A percentile compares a stretch with the other conserved stretches of the same genome.
Conservation (phyloP, 352 stramenopile species). For the Phytophthora fragariae region DNA sequence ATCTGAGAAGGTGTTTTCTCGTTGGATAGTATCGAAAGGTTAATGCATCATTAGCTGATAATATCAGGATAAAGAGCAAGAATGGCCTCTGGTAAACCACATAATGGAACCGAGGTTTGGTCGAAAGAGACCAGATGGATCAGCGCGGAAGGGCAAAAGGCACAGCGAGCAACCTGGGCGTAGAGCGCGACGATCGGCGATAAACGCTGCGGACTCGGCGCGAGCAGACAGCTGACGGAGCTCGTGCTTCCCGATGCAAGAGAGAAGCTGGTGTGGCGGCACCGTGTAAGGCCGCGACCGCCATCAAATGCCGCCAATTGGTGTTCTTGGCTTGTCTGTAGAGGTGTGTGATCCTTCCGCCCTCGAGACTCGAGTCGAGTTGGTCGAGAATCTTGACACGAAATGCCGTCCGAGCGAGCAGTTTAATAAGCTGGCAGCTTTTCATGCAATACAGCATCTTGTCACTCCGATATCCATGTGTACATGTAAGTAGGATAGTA, state of each 20-base stretch:
- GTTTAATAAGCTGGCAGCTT: neutral
- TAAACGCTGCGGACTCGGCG: constrained; percentile 21
- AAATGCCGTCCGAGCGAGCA: no score
- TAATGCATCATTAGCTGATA: neutral
- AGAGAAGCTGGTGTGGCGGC: neutral
- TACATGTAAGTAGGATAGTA: neutral
- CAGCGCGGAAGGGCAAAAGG: constrained; percentile 14
- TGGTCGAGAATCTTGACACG: no score
- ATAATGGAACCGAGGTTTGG: constrained; percentile 11
- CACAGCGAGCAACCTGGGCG: neutral
- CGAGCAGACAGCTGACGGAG: constrained; percentile 27
- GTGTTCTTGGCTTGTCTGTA: neutral
- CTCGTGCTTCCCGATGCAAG: constrained; percentile 5
- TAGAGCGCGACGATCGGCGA: constrained; percentile 18
- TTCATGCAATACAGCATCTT: neutral
- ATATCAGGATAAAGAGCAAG: neutral
- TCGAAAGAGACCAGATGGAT: constrained; percentile 26
- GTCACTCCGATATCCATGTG: no score
- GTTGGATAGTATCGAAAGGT: no score
- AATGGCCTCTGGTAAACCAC: neutral
- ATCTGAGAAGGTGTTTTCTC: no score
- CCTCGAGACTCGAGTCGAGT: neutral
- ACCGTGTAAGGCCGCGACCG: constrained; percentile 5
- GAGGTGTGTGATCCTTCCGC: constrained; percentile 9
- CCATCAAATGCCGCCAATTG: neutral